Conservation (phyloP, 2,329 filamentous ascomycete species). For the Ophiostoma angusticollis region DNA sequence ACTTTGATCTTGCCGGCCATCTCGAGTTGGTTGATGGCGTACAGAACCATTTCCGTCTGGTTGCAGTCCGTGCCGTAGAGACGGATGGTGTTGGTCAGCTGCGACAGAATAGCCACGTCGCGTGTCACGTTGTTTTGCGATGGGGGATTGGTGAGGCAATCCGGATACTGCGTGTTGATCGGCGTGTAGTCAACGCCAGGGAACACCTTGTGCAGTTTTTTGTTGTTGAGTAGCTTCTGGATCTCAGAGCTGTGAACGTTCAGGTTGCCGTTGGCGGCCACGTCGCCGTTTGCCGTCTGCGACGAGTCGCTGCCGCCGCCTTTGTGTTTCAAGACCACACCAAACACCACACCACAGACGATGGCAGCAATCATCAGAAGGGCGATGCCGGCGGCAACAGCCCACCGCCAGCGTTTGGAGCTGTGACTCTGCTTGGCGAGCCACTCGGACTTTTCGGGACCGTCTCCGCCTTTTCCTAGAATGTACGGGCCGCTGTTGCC, state of each 20-base stretch:
- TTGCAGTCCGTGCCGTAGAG: slow-evolving; percentile 96
- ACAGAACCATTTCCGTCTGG: slow-evolving; percentile 85
- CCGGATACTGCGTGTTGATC: slow-evolving; percentile 78
- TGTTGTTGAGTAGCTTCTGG: slow-evolving; percentile 67
- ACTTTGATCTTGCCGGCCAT: slow-evolving; percentile 65
- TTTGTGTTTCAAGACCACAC: slow-evolving; percentile 48
- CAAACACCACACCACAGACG: slow-evolving; percentile 61
- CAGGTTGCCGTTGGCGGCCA: slow-evolving; percentile 54
- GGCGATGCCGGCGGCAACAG: slow-evolving; percentile 50
- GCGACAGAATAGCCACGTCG: slow-evolving; percentile 78
- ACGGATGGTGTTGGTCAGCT: slow-evolving; percentile 76
- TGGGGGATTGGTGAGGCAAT: slow-evolving; percentile 62
- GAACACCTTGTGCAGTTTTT: slow-evolving; percentile 79
- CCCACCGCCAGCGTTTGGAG: slow-evolving; percentile 56
- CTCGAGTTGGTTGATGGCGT: slow-evolving; percentile 63
- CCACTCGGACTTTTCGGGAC: slow-evolving; percentile 55
- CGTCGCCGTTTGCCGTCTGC: slow-evolving; percentile 46
- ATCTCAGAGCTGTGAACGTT: slow-evolving; percentile 60
- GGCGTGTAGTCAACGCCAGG: slow-evolving; percentile 93
- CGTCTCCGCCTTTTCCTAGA: too few relatives aligned
- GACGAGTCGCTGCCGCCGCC: slow-evolving; percentile 28
- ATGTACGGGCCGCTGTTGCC: slow-evolving; percentile 18
- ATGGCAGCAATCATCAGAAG: slow-evolving; percentile 58
- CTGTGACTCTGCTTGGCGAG: slow-evolving; percentile 43
- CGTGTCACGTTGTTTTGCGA: slow-evolving; percentile 91